Evolutionary conservation across 139 green algal species (phyloP).

Genomic region (Trebouxia sp.): DNA sequence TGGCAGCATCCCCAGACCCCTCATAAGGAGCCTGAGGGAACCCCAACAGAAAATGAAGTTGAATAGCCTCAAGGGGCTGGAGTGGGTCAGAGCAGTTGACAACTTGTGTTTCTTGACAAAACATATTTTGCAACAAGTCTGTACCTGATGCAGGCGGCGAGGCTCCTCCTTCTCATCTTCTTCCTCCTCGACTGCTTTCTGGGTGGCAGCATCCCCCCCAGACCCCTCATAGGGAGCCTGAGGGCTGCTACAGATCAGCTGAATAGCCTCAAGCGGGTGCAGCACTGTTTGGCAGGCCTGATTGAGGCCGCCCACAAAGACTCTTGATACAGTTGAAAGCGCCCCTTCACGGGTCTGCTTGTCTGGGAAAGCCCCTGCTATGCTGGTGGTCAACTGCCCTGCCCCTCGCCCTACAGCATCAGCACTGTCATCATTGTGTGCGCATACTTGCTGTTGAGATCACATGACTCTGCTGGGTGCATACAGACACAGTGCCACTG

Average conservation of each 20-base stretch:
- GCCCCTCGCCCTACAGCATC: neutral
- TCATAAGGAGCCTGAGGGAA: neutral
- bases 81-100: too few species aligned
- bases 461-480: too few species aligned
- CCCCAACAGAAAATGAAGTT: neutral
- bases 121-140: neutral
- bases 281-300: slow-evolving; percentile 14
- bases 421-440: neutral
- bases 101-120: too few species aligned
- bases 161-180: slow-evolving; percentile 7
- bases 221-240: neutral
- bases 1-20: neutral
- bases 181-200: slow-evolving; percentile 6
- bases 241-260: neutral
- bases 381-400: slow-evolving; percentile 9
- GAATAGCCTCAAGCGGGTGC: neutral
- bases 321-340: slow-evolving; percentile 8
- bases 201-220: neutral
- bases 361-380: slow-evolving; percentile 4
- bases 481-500: too few species aligned
- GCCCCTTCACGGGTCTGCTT: slow-evolving; percentile 5
- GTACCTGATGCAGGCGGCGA: neutral
- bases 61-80: neutral
- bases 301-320: neutral
- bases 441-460: too few species aligned